Evolutionary conservation across 176 grass and related monocot species (phyloP).

Genomic region (Musa troglodytarum): DNA sequence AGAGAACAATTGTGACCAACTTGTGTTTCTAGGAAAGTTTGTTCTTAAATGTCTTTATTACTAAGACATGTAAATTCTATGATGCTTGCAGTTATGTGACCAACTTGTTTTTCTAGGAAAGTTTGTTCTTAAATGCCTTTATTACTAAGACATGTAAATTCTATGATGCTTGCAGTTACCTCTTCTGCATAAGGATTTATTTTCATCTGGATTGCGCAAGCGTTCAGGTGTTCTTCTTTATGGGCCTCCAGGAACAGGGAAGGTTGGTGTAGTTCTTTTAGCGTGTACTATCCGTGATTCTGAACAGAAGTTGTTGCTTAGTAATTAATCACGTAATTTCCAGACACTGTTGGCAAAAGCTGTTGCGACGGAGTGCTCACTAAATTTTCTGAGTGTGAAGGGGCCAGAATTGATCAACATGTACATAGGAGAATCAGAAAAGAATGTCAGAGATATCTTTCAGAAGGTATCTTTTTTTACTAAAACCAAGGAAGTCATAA

Average conservation of each 20-base stretch:
- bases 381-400: conserved; percentile 93
- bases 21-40: background rate
- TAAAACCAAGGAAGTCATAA: background rate
- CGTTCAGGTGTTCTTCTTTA: conserved; percentile 76
- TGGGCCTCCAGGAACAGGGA: conserved; percentile 91
- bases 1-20: background rate
- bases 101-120: background rate
- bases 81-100: conserved; percentile 36
- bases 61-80: conserved; percentile 2
- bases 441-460: conserved; percentile 94
- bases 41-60: background rate
- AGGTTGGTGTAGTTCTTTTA: conserved; percentile 37
- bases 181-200: conserved; percentile 88
- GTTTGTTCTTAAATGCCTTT: background rate
- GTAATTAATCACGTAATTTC: background rate
- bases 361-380: conserved; percentile 88
- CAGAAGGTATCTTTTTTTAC: conserved; percentile 48
- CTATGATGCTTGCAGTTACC: conserved; percentile 51
- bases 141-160: background rate
- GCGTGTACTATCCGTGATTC: background rate
- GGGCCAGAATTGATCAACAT: conserved; percentile 95
- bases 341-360: conserved; percentile 92
- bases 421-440: conserved; percentile 99
- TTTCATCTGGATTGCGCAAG: conserved; percentile 84
- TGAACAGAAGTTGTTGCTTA: conserved; percentile 12